These are phyloP conservation scores for Cystobasidium pallidum DNA, from an alignment of 1,284 basidiomycete species.

Conservation along the genomic window DNA sequence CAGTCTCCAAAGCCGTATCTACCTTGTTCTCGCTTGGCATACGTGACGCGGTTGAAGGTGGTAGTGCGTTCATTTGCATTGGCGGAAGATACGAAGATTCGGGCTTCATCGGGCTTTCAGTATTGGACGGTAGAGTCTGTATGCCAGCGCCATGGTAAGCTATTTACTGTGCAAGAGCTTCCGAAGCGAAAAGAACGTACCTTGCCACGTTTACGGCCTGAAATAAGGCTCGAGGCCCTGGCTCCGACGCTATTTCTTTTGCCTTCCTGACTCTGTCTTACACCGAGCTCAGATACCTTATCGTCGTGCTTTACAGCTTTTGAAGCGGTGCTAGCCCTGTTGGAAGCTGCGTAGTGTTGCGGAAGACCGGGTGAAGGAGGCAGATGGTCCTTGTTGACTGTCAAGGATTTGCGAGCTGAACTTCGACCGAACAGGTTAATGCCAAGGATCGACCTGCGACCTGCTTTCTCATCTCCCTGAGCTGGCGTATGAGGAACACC, in stretches of 20 bases:
- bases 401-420: constrained; percentile 58
- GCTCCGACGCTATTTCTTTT: constrained; percentile 61
- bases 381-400: constrained; percentile 58
- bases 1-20: background rate
- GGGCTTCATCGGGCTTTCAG: constrained; percentile 63
- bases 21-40: constrained; percentile 57
- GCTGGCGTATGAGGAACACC: constrained; percentile 46
- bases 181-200: constrained; percentile 60
- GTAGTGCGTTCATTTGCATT: constrained; percentile 80
- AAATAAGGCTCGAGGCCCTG: constrained; percentile 75
- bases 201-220: constrained; percentile 85
- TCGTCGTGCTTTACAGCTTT: constrained; percentile 53
- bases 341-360: constrained; percentile 62
- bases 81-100: constrained; percentile 67
- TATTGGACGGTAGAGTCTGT: constrained; percentile 15
- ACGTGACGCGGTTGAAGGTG: constrained; percentile 74
- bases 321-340: constrained; percentile 61
- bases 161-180: background rate
- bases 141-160: background rate
- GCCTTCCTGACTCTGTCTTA: constrained; percentile 57
- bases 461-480: constrained; percentile 44
- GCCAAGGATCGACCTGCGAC: constrained; percentile 54
- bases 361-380: constrained; percentile 47
- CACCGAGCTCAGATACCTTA: constrained; percentile 58
- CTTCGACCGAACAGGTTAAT: constrained; percentile 52